Evolutionary conservation across 805 yeast species (phyloP).

Genomic region (Starmera caribaea): DNA sequence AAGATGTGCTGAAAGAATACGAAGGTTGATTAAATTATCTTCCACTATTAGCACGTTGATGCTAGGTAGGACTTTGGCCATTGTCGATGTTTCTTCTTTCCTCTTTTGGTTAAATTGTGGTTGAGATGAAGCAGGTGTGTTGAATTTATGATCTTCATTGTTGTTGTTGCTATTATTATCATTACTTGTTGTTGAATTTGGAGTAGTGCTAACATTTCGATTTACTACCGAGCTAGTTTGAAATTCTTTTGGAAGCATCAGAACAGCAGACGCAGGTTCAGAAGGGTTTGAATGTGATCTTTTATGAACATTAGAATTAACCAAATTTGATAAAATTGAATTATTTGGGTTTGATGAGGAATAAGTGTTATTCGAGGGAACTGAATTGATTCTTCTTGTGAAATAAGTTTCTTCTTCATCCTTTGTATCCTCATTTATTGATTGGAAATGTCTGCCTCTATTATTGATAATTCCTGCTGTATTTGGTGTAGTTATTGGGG

Average conservation of each 20-base stretch:
- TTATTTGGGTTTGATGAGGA: conserved; percentile 1
- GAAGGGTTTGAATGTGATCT: conserved; percentile 18
- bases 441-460: conserved; percentile 6
- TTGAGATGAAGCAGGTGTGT: background rate
- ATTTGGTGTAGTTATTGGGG: conserved; percentile 18
- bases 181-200: background rate
- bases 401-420: conserved; percentile 7
- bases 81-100: conserved; percentile 17
- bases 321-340: conserved; percentile 4
- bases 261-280: conserved; percentile 15
- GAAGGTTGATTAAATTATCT: conserved; percentile 90
- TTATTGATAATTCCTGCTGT: conserved; percentile 1
- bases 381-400: conserved; percentile 10
- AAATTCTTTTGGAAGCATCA: conserved; percentile 11
- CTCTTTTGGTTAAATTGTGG: background rate
- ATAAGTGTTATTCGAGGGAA: conserved; percentile 6
- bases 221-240: background rate
- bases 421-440: conserved; percentile 16
- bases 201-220: background rate
- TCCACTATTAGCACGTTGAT: conserved; percentile 90
- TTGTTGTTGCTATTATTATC: background rate
- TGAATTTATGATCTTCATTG: background rate
- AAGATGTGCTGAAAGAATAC: conserved; percentile 81
- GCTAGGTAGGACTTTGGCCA: conserved; percentile 68
- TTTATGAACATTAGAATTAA: conserved; percentile 4